Percentiles rank a stretch among this genome's conserved stretches.
Conservation (phyloP, 1,284 basidiomycete species). For the Wolfiporia cocos region DNA sequence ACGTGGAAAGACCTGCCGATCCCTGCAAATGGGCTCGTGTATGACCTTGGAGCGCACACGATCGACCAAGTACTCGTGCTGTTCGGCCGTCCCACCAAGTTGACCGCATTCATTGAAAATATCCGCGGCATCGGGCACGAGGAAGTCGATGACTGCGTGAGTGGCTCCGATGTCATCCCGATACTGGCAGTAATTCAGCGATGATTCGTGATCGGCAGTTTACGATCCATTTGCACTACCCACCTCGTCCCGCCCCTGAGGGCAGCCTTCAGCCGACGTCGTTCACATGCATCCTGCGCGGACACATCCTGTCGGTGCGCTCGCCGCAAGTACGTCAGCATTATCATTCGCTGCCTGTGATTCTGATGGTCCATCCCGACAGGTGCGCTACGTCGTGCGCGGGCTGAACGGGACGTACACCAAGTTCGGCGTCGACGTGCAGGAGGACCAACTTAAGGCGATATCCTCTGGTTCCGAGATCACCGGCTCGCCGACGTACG, state of each 20-base stretch:
- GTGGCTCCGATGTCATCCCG: too few species aligned
- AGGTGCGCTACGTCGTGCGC: constrained; percentile 63
- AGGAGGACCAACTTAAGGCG: constrained; percentile 65
- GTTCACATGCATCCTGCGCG: constrained; percentile 63
- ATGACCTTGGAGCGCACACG: constrained; percentile 62
- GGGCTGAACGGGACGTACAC: constrained; percentile 68
- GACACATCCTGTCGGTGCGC: constrained; percentile 63
- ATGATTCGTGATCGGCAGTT: constrained; percentile 39
- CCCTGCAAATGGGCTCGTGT: constrained; percentile 51
- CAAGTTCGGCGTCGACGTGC: constrained; percentile 75
- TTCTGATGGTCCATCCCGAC: not conserved
- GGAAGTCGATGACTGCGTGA: constrained; percentile 63
- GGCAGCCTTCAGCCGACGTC: constrained; percentile 41
- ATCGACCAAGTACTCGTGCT: constrained; percentile 77
- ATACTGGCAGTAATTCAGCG: too few species aligned
- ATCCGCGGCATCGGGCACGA: constrained; percentile 55
- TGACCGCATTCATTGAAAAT: constrained; percentile 71
- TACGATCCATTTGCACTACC: constrained; percentile 63
- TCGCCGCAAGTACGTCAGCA: constrained; percentile 38
- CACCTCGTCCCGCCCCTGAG: constrained; percentile 19
- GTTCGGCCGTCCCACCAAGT: constrained; percentile 67
- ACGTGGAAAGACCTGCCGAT: constrained; percentile 63
- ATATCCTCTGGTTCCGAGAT: constrained; percentile 45
- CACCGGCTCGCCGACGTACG: constrained; percentile 28
- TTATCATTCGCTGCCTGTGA: not conserved